A percentile compares a stretch with the other conserved stretches of the same genome.
phyloP scores from a whole-genome alignment of 228 moss, liverwort and hornwort species.

The Sphagnum fallax region DNA sequence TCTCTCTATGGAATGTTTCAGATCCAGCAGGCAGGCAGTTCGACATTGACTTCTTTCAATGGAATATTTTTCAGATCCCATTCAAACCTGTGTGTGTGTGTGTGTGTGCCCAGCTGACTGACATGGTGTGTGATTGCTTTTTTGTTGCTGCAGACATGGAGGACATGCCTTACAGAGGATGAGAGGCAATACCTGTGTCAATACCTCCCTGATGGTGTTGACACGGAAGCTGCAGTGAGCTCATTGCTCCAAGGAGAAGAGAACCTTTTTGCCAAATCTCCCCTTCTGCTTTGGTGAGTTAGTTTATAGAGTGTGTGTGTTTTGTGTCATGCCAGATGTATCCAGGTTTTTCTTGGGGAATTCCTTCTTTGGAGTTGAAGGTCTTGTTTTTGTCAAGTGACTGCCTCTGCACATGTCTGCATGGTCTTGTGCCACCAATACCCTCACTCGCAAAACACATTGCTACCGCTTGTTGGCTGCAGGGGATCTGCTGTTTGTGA shows the following conservation, averaged over 20 bases:
- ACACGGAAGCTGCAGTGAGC: slow-evolving; percentile 11
- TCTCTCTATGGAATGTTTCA: not conserved
- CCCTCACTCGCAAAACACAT: too few relatives aligned
- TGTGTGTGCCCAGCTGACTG: too few relatives aligned
- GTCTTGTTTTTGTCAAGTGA: too few relatives aligned
- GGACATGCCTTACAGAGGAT: slow-evolving; percentile 15
- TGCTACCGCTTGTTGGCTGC: not conserved
- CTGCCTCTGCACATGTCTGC: too few relatives aligned
- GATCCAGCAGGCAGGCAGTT: not conserved
- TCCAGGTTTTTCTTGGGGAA: not conserved
- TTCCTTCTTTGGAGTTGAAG: too few relatives aligned
- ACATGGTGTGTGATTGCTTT: too few relatives aligned
- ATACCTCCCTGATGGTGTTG: slow-evolving; percentile 24
- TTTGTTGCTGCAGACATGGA: slow-evolving; percentile 22
- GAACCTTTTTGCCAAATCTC: slow-evolving; percentile 26
- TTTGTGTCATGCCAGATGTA: not conserved
- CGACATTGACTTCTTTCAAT: not conserved
- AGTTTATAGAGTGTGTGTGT: not conserved
- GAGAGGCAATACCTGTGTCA: slow-evolving; percentile 24
- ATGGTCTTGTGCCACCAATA: too few relatives aligned
- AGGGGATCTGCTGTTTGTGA: slow-evolving; percentile 24
- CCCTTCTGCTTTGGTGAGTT: not conserved
- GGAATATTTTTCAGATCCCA: too few relatives aligned
- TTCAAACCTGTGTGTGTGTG: too few relatives aligned
- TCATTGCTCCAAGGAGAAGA: slow-evolving; percentile 23